Evolutionary conservation across 805 yeast genomes (phyloP).

Genomic region (Wickerhamomyces kurtzmanii): DNA sequence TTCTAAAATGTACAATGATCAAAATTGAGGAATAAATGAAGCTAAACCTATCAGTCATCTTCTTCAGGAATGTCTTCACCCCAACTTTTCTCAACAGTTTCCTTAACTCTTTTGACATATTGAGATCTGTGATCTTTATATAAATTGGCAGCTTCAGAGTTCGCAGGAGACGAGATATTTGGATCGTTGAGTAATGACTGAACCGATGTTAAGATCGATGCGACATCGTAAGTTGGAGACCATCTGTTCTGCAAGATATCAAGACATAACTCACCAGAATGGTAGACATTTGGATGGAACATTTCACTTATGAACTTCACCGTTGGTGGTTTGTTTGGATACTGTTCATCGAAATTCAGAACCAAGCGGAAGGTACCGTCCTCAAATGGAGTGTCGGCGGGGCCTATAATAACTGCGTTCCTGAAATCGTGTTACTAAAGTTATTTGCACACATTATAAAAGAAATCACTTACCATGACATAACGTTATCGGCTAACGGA

Average conservation of each 20-base stretch:
- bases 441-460: conserved; percentile 5
- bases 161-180: conserved; percentile 93
- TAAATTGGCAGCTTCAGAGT: conserved; percentile 93
- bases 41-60: conserved; percentile 22
- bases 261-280: conserved; percentile 88
- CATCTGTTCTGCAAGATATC: conserved; percentile 95
- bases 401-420: conserved; percentile 97
- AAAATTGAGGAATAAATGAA: background rate
- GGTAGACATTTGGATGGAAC: conserved; percentile 98
- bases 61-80: conserved; percentile 64
- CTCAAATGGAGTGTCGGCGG: conserved; percentile 95
- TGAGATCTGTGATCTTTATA: conserved; percentile 93
- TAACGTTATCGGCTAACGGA: conserved; percentile 93
- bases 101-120: conserved; percentile 83
- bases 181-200: conserved; percentile 93
- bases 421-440: too few species aligned
- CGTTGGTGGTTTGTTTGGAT: conserved; percentile 93
- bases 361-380: conserved; percentile 91
- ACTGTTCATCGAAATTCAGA: conserved; percentile 90
- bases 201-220: conserved; percentile 86
- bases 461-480: conserved; percentile 54
- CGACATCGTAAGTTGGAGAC: conserved; percentile 98
- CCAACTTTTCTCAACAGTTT: conserved; percentile 94
- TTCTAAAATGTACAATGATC: too few species aligned
- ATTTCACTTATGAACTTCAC: conserved; percentile 87